Evolutionary conservation across 2,329 filamentous ascomycete genomes (phyloP).

Genomic region (Mariannaea elegans): DNA sequence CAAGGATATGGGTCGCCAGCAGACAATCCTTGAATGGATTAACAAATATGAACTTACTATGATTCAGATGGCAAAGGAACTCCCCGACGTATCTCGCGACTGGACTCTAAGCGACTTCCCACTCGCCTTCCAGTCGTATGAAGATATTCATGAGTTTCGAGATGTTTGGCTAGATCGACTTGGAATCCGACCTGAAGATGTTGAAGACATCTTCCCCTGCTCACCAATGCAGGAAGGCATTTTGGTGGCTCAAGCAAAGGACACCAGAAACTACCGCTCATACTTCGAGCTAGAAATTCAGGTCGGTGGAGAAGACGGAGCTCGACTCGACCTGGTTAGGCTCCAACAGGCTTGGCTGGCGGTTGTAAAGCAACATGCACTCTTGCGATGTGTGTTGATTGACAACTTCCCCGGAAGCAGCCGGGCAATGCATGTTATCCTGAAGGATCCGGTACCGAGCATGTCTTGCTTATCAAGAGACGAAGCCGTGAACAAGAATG

Average conservation of each 20-base stretch:
- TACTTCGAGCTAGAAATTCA: not conserved
- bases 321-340: not conserved
- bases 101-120: not conserved
- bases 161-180: not conserved
- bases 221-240: conserved; percentile 23
- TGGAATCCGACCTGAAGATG: not conserved
- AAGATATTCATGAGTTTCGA: not conserved
- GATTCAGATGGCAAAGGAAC: not conserved
- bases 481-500: not conserved
- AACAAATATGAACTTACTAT: not conserved
- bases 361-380: conserved; percentile 17
- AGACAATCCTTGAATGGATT: not conserved
- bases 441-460: conserved; percentile 3
- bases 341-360: conserved; percentile 20
- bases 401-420: conserved; percentile 14
- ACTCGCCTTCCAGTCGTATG: not conserved
- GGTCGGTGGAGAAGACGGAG: not conserved
- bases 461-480: not conserved
- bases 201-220: conserved; percentile 19
- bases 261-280: conserved; percentile 9
- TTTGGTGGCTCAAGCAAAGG: conserved; percentile 18
- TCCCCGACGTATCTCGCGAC: not conserved
- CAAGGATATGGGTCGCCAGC: not conserved
- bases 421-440: conserved; percentile 20
- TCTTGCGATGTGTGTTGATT: conserved; percentile 21